These are phyloP conservation scores for Vicia faba DNA, from an alignment of 306 rosid species.

Conservation along the genomic window DNA sequence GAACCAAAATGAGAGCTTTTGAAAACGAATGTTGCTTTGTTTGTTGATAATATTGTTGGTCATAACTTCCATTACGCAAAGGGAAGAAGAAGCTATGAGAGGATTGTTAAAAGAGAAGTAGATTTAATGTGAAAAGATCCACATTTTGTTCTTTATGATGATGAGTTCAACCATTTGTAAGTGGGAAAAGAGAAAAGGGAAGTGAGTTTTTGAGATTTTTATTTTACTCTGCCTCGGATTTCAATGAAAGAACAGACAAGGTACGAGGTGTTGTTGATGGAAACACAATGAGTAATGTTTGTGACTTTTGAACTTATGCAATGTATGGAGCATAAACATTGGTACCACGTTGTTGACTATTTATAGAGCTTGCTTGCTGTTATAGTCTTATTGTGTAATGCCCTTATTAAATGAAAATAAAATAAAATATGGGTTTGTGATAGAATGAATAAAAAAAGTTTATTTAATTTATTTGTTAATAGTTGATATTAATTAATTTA, in stretches of 20 bases:
- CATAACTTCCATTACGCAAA: conserved; percentile 62
- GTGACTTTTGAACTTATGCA: conserved; percentile 4
- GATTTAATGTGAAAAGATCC: conserved; percentile 57
- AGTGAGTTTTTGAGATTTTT: conserved; percentile 13
- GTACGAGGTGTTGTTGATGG: conserved; percentile 7
- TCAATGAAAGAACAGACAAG: conserved; percentile 37
- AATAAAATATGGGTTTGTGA: no score
- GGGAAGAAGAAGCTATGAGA: conserved; percentile 24
- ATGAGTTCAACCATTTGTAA: conserved; percentile 46
- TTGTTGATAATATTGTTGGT: conserved; percentile 42
- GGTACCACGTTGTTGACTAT: conserved; percentile 33
- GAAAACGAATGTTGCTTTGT: conserved; percentile 44
- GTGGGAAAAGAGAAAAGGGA: conserved; percentile 3
- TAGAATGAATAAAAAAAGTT: no score
- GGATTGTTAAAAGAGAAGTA: conserved; percentile 14
- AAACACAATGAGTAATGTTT: neutral
- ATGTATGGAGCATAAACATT: conserved; percentile 19
- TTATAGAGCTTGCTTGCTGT: neutral
- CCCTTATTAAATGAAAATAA: no score
- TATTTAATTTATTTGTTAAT: no score
- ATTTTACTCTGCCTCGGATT: conserved; percentile 34
- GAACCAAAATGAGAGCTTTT: conserved; percentile 72
- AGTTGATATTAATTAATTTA: no score
- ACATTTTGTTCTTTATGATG: conserved; percentile 54
- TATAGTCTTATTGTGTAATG: no score